phyloP scores from a whole-genome alignment of 495 filamentous ascomycete species.

The Venustampulla echinocandica region DNA sequence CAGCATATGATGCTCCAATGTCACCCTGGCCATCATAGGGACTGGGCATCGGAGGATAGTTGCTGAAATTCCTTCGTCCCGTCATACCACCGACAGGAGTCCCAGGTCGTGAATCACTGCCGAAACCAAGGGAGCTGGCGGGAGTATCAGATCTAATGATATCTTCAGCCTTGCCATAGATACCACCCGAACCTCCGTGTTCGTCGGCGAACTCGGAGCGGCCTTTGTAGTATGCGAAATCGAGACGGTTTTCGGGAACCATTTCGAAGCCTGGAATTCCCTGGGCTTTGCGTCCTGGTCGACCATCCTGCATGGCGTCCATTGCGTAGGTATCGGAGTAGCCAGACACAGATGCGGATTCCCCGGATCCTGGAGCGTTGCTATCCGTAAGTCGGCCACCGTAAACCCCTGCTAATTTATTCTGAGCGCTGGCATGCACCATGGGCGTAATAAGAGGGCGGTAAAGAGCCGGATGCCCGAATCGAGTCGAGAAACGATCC shows the following conservation, averaged over 20 bases:
- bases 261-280: conserved; percentile 67
- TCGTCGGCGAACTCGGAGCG: conserved; percentile 82
- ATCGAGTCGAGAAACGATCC: conserved; percentile 70
- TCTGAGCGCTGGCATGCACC: conserved; percentile 85
- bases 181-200: conserved; percentile 66
- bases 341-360: conserved; percentile 48
- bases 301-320: conserved; percentile 68
- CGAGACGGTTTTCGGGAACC: conserved; percentile 80
- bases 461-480: conserved; percentile 87
- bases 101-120: conserved; percentile 22
- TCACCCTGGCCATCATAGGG: conserved; percentile 17
- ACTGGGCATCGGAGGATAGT: not conserved
- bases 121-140: conserved; percentile 34
- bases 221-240: conserved; percentile 88
- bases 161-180: conserved; percentile 63
- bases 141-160: conserved; percentile 59
- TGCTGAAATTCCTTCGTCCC: conserved; percentile 6
- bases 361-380: conserved; percentile 43
- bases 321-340: conserved; percentile 64
- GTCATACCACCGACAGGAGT: conserved; percentile 8
- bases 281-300: conserved; percentile 57
- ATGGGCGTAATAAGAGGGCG: conserved; percentile 86
- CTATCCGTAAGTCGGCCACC: conserved; percentile 61
- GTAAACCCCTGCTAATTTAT: conserved; percentile 72
- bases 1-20: not conserved